A percentile compares a stretch with the other conserved stretches of the same genome.
These are phyloP conservation scores for Deinandra increscens DNA, from an alignment of 129 eudicot genomes.

Conservation along the genomic window DNA sequence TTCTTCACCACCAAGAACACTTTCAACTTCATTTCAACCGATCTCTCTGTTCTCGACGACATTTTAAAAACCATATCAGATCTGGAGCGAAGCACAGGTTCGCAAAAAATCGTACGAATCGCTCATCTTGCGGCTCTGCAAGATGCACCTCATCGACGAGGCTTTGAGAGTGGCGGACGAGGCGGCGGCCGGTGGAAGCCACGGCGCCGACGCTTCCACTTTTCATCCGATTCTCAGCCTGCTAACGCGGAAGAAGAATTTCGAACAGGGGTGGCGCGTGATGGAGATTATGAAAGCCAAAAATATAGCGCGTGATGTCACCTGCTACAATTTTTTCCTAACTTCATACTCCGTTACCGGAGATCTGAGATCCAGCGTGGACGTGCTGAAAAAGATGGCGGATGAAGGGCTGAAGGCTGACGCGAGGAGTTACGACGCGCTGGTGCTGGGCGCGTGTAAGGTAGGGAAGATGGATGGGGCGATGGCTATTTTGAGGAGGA, in stretches of 20 bases:
- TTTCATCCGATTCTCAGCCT: constrained; percentile 54
- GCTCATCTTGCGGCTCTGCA: constrained; percentile 46
- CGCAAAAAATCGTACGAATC: constrained; percentile 52
- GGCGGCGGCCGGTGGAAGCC: constrained; percentile 28
- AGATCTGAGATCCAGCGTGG: constrained; percentile 37
- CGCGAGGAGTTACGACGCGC: constrained; percentile 62
- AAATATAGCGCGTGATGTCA: constrained; percentile 38
- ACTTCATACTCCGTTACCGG: constrained; percentile 46
- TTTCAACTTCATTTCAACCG: constrained; percentile 63
- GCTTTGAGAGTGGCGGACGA: constrained; percentile 51
- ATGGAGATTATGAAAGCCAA: constrained; percentile 41
- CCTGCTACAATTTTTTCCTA: constrained; percentile 44
- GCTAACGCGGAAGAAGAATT: constrained; percentile 35
- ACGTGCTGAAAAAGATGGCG: constrained; percentile 41
- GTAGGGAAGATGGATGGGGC: constrained; percentile 62
- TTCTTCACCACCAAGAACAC: constrained; percentile 54
- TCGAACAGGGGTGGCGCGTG: constrained; percentile 43
- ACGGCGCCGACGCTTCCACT: constrained; percentile 36
- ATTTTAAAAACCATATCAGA: constrained; percentile 36
- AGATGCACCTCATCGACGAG: constrained; percentile 28
- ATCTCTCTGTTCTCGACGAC: constrained; percentile 40
- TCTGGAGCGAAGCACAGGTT: constrained; percentile 31
- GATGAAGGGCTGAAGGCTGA: constrained; percentile 54
- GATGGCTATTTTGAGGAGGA: constrained; percentile 46
- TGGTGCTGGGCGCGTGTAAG: constrained; percentile 74